Base-by-base conservation (phyloP, 1,284 basidiomycete species). In the Apiotrichum sp. region DNA sequence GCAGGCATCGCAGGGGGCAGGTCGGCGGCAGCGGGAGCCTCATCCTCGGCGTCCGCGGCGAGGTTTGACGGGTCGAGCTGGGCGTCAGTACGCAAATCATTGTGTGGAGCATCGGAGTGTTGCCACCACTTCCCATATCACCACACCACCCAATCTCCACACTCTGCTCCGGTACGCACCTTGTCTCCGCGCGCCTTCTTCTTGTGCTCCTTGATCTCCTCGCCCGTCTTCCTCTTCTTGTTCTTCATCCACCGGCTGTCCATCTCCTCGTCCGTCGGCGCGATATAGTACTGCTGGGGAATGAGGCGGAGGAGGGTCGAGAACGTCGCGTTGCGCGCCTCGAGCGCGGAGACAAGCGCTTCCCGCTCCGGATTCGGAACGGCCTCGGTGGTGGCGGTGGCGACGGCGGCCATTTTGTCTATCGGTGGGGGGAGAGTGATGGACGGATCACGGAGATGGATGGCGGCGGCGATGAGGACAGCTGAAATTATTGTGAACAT, bases 41-140 rank as follows among this genome's bases (percentile, higher is more conserved):
- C 61, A 31, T 71, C 71, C 40, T 58, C 63, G 47, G 67, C 65
- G 36, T 70, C 62, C 22, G 65, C 65, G 55, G 71, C 65, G 13
- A 77, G 82, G 76, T 93, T 92, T 5, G 84, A 84, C 1, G 92
- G 92, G 72, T 96, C 90, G 63, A 95, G 86, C 91, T 93, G 65
- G 6, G 9, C 6, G 46, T 58, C 32, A 59, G 57, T 41, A 8
- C 36, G 35, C 11, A 36, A 6, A 36, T 6, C 35, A 6, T 6
- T 36, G 35, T 14, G 31, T 47, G 3, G 34, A 47, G 46, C 4
- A 47, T 4, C 10, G n/a, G n/a, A n/a, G n/a, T n/a, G n/a, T n/a
- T n/a, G n/a, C n/a, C n/a, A n/a, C n/a, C n/a, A n/a, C n/a, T n/a
- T n/a, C n/a, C n/a, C n/a, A n/a, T n/a, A n/a, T n/a, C n/a, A n/a